phyloP scores from a whole-genome alignment of 345 rosid species.

The Excoecaria cochinchinensis region DNA sequence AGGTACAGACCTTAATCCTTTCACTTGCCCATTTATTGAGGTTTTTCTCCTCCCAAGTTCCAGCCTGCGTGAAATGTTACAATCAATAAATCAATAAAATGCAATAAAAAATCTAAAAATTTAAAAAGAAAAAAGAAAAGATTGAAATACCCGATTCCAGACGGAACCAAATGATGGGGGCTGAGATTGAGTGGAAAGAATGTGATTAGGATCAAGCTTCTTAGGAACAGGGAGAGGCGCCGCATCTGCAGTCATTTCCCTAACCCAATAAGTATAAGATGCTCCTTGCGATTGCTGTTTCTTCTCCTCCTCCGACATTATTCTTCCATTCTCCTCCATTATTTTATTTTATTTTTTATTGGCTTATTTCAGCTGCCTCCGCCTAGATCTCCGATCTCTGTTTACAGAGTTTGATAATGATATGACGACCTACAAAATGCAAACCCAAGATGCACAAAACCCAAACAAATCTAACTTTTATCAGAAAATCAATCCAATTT shows the following conservation, averaged over 20 bases:
- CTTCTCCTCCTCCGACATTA: slow-evolving; percentile 18
- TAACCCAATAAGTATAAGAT: slow-evolving; percentile 80
- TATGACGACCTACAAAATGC: too few relatives aligned
- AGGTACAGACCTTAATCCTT: slow-evolving; percentile 61
- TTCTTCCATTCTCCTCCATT: slow-evolving; percentile 9
- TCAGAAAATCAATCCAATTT: too few relatives aligned
- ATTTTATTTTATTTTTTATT: too few relatives aligned
- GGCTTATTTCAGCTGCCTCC: too few relatives aligned
- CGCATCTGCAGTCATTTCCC: slow-evolving; percentile 66
- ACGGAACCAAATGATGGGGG: slow-evolving; percentile 64
- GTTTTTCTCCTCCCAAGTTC: slow-evolving; percentile 96
- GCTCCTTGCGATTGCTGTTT: slow-evolving; percentile 29
- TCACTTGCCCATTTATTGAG: slow-evolving; percentile 83
- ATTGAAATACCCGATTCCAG: slow-evolving; percentile 64
- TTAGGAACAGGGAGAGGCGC: slow-evolving; percentile 77
- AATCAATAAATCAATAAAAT: not conserved
- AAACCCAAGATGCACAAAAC: too few relatives aligned
- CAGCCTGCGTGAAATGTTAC: slow-evolving; percentile 51
- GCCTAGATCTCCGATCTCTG: too few relatives aligned
- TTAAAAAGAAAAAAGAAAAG: not conserved
- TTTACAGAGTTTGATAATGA: too few relatives aligned
- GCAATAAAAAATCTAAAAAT: not conserved
- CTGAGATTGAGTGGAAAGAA: slow-evolving; percentile 28
- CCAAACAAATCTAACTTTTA: too few relatives aligned
- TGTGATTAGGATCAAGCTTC: slow-evolving; percentile 49